A percentile compares a stretch with the other conserved stretches of the same genome.
Evolutionary conservation across 768 basidiomycete species (phyloP).

Genomic region (Leucosporidium yakuticum): DNA sequence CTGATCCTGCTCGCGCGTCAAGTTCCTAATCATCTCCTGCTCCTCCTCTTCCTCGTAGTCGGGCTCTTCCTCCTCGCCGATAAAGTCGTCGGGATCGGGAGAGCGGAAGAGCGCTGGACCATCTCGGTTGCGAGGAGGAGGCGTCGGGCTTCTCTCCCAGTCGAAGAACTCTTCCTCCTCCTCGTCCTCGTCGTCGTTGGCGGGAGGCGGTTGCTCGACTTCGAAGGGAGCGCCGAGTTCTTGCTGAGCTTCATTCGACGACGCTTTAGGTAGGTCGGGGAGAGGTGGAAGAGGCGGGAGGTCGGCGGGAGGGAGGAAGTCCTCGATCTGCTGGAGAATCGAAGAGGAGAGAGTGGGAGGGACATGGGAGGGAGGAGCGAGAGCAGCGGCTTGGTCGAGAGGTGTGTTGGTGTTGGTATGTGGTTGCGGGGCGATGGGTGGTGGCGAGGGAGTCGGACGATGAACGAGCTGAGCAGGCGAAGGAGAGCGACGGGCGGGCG

Average conservation of each 20-base stretch:
- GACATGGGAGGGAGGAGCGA: too few species aligned
- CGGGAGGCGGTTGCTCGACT: slow-evolving; percentile 18
- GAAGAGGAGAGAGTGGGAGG: too few species aligned
- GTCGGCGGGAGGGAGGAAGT: background rate
- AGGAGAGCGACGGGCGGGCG: background rate
- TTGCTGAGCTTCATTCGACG: too few species aligned
- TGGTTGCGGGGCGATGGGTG: too few species aligned
- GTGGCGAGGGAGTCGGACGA: too few species aligned
- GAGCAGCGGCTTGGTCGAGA: too few species aligned
- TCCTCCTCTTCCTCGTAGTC: slow-evolving; percentile 77
- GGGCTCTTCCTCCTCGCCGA: slow-evolving; percentile 57
- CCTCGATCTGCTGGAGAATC: too few species aligned
- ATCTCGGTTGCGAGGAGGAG: slow-evolving; percentile 31
- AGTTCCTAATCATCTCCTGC: slow-evolving; percentile 58
- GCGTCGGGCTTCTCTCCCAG: slow-evolving; percentile 48
- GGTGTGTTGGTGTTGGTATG: too few species aligned
- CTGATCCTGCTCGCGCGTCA: slow-evolving; percentile 52
- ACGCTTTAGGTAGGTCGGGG: background rate
- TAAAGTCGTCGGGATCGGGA: slow-evolving; percentile 38
- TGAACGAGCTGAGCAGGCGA: background rate
- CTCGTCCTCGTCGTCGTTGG: slow-evolving; percentile 7
- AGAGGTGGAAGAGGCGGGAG: background rate
- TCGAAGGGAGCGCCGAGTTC: slow-evolving; percentile 1
- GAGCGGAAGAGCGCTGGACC: slow-evolving; percentile 13
- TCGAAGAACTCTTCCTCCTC: slow-evolving; percentile 41